phyloP scores from a whole-genome alignment of 2,329 filamentous ascomycete genomes.

The Verticillium tricorpus region DNA sequence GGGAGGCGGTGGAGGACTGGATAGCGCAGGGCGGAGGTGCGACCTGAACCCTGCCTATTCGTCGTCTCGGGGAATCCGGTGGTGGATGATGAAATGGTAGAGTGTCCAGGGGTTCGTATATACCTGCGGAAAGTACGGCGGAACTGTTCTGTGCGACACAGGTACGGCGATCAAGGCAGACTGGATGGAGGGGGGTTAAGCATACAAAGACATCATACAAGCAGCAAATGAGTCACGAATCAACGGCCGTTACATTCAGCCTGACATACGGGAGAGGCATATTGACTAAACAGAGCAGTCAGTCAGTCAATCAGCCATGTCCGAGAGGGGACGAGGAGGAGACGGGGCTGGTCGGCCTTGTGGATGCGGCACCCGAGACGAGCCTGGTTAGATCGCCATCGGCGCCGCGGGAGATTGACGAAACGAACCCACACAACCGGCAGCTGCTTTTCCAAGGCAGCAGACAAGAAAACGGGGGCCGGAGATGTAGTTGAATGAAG shows the following conservation, averaged over 20 bases:
- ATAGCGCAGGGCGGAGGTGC: conserved; percentile 3
- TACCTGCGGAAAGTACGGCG: not conserved
- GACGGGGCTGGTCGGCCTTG: no score
- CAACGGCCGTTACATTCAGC: not conserved
- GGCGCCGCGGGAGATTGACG: no score
- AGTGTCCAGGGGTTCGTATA: not conserved
- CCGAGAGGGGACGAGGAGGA: no score
- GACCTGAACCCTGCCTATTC: not conserved
- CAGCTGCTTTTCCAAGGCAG: no score
- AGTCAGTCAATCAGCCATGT: no score
- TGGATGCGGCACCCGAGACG: not conserved
- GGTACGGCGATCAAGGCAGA: not conserved
- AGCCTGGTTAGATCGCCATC: no score
- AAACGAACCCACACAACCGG: no score
- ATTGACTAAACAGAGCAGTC: not conserved
- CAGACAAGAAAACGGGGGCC: not conserved
- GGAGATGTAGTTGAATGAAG: not conserved
- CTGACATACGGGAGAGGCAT: not conserved
- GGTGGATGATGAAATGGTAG: not conserved
- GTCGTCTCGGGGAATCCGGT: not conserved
- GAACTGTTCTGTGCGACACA: not conserved
- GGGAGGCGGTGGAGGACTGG: conserved; percentile 13
- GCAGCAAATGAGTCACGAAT: not conserved
- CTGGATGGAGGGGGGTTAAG: not conserved
- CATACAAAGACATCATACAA: not conserved